Evolutionary conservation across 2,329 filamentous ascomycete species (phyloP), one percentile per base, ranked within the genome.

Genomic region (Pseudogymnoascus sp.): DNA sequence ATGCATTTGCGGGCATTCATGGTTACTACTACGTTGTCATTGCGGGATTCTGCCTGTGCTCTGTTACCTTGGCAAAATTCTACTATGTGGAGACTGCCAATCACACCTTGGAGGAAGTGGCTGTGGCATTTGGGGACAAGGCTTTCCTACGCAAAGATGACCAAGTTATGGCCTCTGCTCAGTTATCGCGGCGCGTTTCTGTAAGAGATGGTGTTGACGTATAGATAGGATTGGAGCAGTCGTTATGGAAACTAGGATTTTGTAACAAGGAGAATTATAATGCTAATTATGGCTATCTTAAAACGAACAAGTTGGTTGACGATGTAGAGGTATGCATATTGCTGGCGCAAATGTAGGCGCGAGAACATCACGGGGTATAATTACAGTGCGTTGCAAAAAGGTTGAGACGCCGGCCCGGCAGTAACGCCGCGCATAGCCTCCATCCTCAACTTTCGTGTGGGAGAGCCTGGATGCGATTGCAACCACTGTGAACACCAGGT

Each of bases 1-100:
- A 77, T 61, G 76, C 77, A 11, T 79, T 79, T 63, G 70, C 73
- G 2, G 74, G 76, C 0, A 78, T 79, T 16, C 70, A 73, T n/a
- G 76, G 76, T 3, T 78, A 78, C 67, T 78, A 76, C 64, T 79
- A 79, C 64, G 64, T 78, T 1, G 68, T 79, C 28, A 78, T 79
- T 62, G 77, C 75, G 4, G 74, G 75, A 1, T 78, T 78, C 63
- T 78, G 77, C 68, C 71, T 78, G 6, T 73, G 74, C 64, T 74
- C 74, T 1, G 74, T 73, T 2, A 70, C 68, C 7, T 65, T 78
- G 16, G 71, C 72, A 1, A 70, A 77, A 43, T 78, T 77, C 61
- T 78, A 77, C 67, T 78, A 78, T 65, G 74, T 77, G 5, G 77
- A 78, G 67, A 79, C 77, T 1, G 75, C 76, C 1, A 69, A 72